Evolutionary conservation across 2,329 filamentous ascomycete species (phyloP), one percentile per base, ranked within the genome.

Genomic region (Karstenula rhodostoma): DNA sequence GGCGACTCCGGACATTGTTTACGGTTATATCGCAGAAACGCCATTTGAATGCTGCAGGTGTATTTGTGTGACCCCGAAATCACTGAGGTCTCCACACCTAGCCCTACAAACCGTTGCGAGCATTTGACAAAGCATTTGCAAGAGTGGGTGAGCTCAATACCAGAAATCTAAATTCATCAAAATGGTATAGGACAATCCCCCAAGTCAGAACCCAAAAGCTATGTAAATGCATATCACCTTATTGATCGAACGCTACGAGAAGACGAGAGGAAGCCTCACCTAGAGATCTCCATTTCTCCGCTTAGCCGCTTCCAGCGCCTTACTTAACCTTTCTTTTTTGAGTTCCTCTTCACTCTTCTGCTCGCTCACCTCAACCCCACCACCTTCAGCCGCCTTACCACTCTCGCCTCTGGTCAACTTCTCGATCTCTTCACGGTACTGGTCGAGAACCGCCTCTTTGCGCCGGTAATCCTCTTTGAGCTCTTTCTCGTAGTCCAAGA

Each of bases 291-390:
- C 82, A 73, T 87, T 86, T 62, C 85, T 78, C 73, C 77, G 80
- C 75, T 86, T 86, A 9, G 84, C 84, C 58, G 82, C 80, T 61
- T 86, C 83, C 56, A 86, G 69, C 33, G 84, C 84, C 63, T 75
- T 80, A 48, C 79, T 80, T 52, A 85, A 69, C 63, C 84, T 77
- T 60, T 79, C 75, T 60, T 83, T 77, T 66, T 82, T 82, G 61
- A 82, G 80, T 13, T 71, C 66, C 56, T 81, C 79, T 29, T 57
- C 54, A 33, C 33, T 61, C 32, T 71, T 65, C 56, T 81, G 79
- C 32, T 55, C 54, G 32, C 33, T 58, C 32, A 42, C 19, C 78
- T 40, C 76, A 42, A 53, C 62, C 19, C 71, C 53, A 13, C 46
- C 61, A 58, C 29, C 40, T 56, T 57, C 57, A 65, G 52, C 56